Base-by-base conservation (phyloP, 257 asterid species). In the Handroanthus guayacan region DNA sequence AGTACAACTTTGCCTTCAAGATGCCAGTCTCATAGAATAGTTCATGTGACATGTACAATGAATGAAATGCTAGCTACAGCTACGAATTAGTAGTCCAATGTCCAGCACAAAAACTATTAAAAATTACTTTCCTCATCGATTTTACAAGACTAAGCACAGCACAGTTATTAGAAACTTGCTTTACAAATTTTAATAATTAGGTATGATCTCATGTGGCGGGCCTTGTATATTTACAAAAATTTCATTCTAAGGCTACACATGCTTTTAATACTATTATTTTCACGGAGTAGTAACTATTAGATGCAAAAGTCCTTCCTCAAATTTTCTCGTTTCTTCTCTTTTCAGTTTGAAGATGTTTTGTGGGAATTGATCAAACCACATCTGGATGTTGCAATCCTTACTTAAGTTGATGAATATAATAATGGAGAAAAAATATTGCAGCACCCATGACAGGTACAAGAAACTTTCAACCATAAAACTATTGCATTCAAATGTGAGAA, bases 361-460 rank as follows among this genome's bases (percentile, higher is more conserved):
- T 8, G 58, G 34, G 34, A 54, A 55, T 9, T 45, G 34, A 57
- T 50, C 54, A 50, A 67, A 79, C 78, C 56, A 36, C 47, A 64
- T 52, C 44, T 10, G 5, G 43, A 13, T 57, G 64, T 7, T 55
- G 41, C 66, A 54, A 12, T 34, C 18, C 48, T 4, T 6, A 16
- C 63, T 14, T 51, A 36, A 14, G 16, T 9, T 3, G 45, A 14
- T 60, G 31, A 4, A 71, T 11, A 4, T 31, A 12, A 20, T 14
- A 9, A 16, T 39, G 14, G 51, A 41, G 14, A 61, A 1, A 60
- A 37, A 45, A 14, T 38, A 17, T 34, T 41, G 11, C 10, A 45
- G 13, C 9, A 18, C 52, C 9, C 6, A 38, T 52, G 36, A 41
- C 57, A 60, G 73, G 67, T 38, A 50, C 9, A 12, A 69, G 55